These are phyloP conservation scores for Lachancea quebecensis DNA, from an alignment of 805 yeast genomes.

Conservation along the genomic window DNA sequence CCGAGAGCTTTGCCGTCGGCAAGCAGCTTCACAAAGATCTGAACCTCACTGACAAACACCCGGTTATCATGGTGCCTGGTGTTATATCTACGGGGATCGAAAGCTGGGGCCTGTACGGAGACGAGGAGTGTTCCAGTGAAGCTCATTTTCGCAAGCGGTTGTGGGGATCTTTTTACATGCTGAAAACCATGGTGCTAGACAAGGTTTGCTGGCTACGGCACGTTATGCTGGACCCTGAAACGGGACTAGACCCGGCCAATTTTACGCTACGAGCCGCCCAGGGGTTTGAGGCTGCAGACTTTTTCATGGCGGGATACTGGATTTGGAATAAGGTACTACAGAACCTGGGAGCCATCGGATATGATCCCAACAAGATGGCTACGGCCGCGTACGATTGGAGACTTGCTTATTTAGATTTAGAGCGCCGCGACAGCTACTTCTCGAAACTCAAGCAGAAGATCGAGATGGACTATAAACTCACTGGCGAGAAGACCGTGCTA, in stretches of 20 bases:
- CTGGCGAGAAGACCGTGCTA: constrained; percentile 64
- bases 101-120: constrained; percentile 79
- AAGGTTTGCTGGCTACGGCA: constrained; percentile 92
- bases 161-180: constrained; percentile 97
- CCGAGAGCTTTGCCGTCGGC: constrained; percentile 89
- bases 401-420: constrained; percentile 80
- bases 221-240: constrained; percentile 78
- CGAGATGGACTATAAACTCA: constrained; percentile 47
- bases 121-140: constrained; percentile 73
- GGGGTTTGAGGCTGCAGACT: constrained; percentile 95
- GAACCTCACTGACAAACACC: constrained; percentile 52
- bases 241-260: constrained; percentile 89
- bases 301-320: constrained; percentile 97
- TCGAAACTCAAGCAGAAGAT: constrained; percentile 65
- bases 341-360: constrained; percentile 88
- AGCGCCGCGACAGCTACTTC: constrained; percentile 80
- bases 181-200: constrained; percentile 84
- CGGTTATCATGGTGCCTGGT: constrained; percentile 92
- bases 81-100: constrained; percentile 93
- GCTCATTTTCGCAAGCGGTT: constrained; percentile 83
- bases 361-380: constrained; percentile 83
- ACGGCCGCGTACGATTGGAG: constrained; percentile 98
- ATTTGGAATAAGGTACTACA: constrained; percentile 96
- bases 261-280: constrained; percentile 82
- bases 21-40: constrained; percentile 46